A percentile compares a stretch with the other conserved stretches of the same genome.
Evolutionary conservation across 345 rosid genomes (phyloP).

Genomic region (Salix arbutifolia): DNA sequence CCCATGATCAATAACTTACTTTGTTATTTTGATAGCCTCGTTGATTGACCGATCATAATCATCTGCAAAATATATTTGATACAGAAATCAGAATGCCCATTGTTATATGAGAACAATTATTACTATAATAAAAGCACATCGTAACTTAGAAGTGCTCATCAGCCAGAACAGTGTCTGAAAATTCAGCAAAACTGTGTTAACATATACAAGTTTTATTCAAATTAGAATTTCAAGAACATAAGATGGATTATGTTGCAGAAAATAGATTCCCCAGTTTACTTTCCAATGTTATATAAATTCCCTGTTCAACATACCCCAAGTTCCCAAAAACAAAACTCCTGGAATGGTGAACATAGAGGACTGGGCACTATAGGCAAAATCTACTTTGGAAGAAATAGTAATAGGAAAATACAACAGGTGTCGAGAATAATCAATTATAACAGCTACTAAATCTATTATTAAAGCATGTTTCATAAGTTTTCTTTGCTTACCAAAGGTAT

Average conservation of each 20-base stretch:
- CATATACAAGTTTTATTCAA: neutral
- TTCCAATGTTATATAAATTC: neutral
- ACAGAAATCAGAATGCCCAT: conserved; percentile 10
- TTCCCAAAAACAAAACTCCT: neutral
- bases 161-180: neutral
- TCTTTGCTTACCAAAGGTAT: conserved; percentile 73
- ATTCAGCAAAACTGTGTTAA: neutral
- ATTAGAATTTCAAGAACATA: neutral
- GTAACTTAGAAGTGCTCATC: neutral
- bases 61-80: conserved; percentile 55
- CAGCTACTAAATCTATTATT: neutral
- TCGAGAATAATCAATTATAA: no score
- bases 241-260: neutral
- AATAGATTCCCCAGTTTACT: neutral
- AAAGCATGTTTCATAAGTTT: neutral
- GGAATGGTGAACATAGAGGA: neutral
- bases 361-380: neutral
- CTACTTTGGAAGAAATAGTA: neutral
- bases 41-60: conserved; percentile 96
- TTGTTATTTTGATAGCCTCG: conserved; percentile 94
- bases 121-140: neutral
- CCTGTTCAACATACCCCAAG: neutral
- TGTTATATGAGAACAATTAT: neutral
- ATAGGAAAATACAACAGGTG: neutral
- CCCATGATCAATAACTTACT: conserved; percentile 40